A percentile compares a stretch with the other conserved stretches of the same genome.
Conservation (phyloP, 495 filamentous ascomycete species). For the Symbiotaphrina buchneri region DNA sequence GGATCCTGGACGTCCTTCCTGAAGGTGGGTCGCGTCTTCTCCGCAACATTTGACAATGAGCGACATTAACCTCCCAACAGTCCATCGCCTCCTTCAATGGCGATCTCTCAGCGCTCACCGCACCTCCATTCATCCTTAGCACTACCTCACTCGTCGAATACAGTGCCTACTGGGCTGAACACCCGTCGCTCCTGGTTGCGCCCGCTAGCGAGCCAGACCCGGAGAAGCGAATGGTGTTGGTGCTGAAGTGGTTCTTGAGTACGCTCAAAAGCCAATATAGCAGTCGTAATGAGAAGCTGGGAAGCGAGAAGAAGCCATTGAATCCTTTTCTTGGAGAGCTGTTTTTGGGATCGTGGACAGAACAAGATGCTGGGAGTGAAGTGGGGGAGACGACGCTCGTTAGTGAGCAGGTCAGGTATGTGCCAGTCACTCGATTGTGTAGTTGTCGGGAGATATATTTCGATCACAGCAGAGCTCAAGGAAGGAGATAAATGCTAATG, state of each 20-base stretch:
- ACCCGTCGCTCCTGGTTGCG: constrained; percentile 70
- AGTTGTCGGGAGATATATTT: too few relatives aligned
- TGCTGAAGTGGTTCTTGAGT: constrained; percentile 92
- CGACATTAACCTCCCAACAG: constrained; percentile 16
- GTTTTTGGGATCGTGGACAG: constrained; percentile 74
- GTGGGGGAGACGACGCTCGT: constrained; percentile 37
- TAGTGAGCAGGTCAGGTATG: constrained; percentile 57
- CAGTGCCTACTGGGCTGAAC: constrained; percentile 92
- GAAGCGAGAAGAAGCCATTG: constrained; percentile 93
- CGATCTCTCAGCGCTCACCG: constrained; percentile 81
- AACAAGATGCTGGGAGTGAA: too few relatives aligned
- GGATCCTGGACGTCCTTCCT: constrained; percentile 15
- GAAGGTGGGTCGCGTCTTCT: constrained; percentile 10
- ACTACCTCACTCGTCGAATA: constrained; percentile 84
- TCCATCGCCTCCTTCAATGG: constrained; percentile 94
- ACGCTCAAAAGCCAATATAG: constrained; percentile 91
- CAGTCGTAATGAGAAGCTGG: constrained; percentile 72
- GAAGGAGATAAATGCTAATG: constrained; percentile 2
- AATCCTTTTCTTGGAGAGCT: constrained; percentile 58
- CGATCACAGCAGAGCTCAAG: too few relatives aligned
- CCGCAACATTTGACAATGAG: neutral
- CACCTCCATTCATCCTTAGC: constrained; percentile 88
- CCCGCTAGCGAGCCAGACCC: constrained; percentile 64
- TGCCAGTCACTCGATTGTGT: too few relatives aligned
- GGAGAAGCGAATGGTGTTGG: constrained; percentile 62